Evolutionary conservation across 2,329 filamentous ascomycete genomes (phyloP), one percentile per base, ranked within the genome.

Genomic region (Polytolypa hystricis): DNA sequence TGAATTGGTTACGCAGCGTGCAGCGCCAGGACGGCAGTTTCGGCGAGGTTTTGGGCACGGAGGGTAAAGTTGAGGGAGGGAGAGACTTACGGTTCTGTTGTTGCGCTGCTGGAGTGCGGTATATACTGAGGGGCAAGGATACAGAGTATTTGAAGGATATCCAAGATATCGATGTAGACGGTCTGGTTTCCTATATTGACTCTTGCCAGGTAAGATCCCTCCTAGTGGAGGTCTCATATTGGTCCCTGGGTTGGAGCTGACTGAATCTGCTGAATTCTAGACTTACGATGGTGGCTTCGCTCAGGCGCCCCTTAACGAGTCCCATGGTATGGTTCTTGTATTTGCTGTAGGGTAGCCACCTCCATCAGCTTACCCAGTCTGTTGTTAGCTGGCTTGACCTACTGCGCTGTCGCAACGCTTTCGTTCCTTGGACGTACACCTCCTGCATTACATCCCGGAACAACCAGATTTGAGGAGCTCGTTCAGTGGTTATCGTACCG

Each of bases 21-120:
- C 91, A 98, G 65, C 73, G 86, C 17, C 59, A 65, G 0, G 84
- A 96, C 55, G 91, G 91, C 2, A 93, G 86, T 50, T 96, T 98
- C 56, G 91, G 87, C 0, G 87, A 98, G 60, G 73, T 84, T 1
- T 54, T 89, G 2, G 72, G 70, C 4, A 73, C 74, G 4, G 67
- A 54, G 47, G 72, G 67, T 9, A 61, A 61, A 25, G 67, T 89
- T n/a, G 74, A 78, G 23, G 89, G 89, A 0, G 85, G 85, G 0
- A 73, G 74, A 38, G 91, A 98, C 59, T 81, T 86, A 63, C 71
- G 91, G 38, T 89, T 89, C 55, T 91, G 85, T 49, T 94, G 91
- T 57, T 78, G 86, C 52, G 87, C 84, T 3, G 74, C 82, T 12
- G 78, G 78, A 6, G 78, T 93, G 20, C 70, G 91, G 26, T 94